phyloP scores from a whole-genome alignment of 257 asterid genomes.

The Primulina huaijiensis region DNA sequence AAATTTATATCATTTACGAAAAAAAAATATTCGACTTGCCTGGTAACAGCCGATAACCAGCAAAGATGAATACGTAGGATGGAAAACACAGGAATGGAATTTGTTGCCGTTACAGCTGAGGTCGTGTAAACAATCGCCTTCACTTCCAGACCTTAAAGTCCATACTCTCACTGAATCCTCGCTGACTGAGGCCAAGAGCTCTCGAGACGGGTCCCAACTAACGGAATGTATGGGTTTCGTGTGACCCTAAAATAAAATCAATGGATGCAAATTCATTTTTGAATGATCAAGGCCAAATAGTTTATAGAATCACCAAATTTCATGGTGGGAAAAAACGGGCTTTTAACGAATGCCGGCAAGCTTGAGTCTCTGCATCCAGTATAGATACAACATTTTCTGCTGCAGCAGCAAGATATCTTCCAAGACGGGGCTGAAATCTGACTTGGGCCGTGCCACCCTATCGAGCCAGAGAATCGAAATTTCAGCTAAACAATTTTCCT shows the following conservation, averaged over 20 bases:
- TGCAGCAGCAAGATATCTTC: conserved; percentile 93
- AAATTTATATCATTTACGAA: too few relatives aligned
- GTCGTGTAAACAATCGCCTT: conserved; percentile 80
- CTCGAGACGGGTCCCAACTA: conserved; percentile 93
- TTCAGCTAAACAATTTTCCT: background rate
- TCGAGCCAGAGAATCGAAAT: conserved; percentile 24
- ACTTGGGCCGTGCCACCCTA: conserved; percentile 91
- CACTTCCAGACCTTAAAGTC: conserved; percentile 75
- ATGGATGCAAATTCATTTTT: background rate
- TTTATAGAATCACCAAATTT: background rate
- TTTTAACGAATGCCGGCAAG: conserved; percentile 78
- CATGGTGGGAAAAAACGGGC: conserved; percentile 27
- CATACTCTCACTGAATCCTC: conserved; percentile 93
- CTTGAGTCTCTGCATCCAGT: conserved; percentile 73
- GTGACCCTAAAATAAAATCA: conserved; percentile 53
- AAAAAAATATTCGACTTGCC: conserved; percentile 45
- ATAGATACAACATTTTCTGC: conserved; percentile 86
- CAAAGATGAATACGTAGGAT: conserved; percentile 77
- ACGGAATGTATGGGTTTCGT: conserved; percentile 60
- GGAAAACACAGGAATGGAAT: conserved; percentile 88
- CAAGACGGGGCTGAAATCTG: conserved; percentile 90
- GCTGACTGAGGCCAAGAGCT: conserved; percentile 85
- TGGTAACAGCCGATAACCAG: conserved; percentile 91
- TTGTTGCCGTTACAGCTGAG: conserved; percentile 82
- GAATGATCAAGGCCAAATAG: background rate